These are phyloP conservation scores for Phytopythium kandeliae DNA, from an alignment of 352 stramenopile species.

Conservation along the genomic window DNA sequence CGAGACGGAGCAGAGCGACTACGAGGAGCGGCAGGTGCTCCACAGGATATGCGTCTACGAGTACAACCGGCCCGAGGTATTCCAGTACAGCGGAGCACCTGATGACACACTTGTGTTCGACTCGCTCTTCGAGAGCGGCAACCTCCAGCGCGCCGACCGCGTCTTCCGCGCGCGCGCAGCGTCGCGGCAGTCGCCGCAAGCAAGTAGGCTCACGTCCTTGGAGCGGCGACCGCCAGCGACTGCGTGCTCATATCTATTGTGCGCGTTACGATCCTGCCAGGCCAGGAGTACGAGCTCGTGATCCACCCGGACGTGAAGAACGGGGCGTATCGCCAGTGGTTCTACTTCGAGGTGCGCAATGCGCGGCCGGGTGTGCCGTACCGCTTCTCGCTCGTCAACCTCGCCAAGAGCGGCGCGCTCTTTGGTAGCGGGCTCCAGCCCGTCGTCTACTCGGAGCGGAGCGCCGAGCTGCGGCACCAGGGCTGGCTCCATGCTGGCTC, in stretches of 20 bases:
- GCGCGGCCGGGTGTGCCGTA: conserved; percentile 37
- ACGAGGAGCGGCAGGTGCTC: conserved; percentile 21
- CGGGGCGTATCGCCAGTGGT: conserved; percentile 86
- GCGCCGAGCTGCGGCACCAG: conserved; percentile 27
- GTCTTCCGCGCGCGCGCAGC: conserved; percentile 26
- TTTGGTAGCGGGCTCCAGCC: conserved; percentile 80
- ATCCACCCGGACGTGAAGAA: conserved; percentile 81
- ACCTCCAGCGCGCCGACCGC: conserved; percentile 54
- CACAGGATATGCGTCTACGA: conserved; percentile 52
- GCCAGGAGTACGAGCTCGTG: conserved; percentile 64
- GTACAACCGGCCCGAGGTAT: conserved; percentile 58
- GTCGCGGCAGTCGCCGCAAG: neutral
- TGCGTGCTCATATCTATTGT: no score
- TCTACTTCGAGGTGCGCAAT: conserved; percentile 86
- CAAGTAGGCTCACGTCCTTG: no score
- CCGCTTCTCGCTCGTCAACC: conserved; percentile 72
- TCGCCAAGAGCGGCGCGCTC: conserved; percentile 77
- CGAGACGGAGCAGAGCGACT: conserved; percentile 26
- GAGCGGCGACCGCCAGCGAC: no score
- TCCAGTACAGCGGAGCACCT: conserved; percentile 19
- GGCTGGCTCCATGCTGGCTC: conserved; percentile 63
- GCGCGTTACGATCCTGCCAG: conserved; percentile 9
- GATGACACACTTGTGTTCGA: conserved; percentile 66
- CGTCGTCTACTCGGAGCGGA: conserved; percentile 66
- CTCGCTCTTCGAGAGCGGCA: conserved; percentile 74